These are phyloP conservation scores for Taxillus chinensis DNA, from an alignment of 164 flowering plant species.

Conservation along the genomic window DNA sequence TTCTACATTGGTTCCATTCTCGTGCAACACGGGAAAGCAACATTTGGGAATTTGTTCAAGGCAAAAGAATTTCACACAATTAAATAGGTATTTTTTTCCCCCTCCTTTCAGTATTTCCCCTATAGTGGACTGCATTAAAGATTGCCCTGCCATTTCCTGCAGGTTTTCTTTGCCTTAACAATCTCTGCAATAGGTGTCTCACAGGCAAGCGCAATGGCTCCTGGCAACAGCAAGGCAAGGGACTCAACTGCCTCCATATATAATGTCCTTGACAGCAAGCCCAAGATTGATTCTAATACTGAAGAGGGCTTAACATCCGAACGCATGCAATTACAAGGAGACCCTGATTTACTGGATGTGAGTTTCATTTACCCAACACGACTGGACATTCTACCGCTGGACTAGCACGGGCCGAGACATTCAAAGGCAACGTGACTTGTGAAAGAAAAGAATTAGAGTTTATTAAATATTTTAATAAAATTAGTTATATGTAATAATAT, in stretches of 20 bases:
- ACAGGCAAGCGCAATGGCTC: slow-evolving; percentile 18
- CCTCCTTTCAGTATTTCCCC: no score
- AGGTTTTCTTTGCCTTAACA: slow-evolving; percentile 22
- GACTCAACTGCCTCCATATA: slow-evolving; percentile 17
- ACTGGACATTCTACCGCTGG: no score
- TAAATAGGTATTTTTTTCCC: no score
- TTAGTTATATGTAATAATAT: no score
- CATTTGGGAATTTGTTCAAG: background rate
- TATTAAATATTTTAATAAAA: no score
- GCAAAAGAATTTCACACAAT: background rate
- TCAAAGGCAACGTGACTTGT: no score
- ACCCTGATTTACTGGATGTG: slow-evolving; percentile 16
- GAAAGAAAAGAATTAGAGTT: no score
- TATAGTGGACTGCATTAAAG: no score
- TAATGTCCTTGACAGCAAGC: slow-evolving; percentile 16
- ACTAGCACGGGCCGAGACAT: no score
- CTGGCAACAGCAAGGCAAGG: slow-evolving; percentile 19
- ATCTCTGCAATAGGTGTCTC: slow-evolving; percentile 14
- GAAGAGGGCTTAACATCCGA: slow-evolving; percentile 12
- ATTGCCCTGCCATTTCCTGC: background rate
- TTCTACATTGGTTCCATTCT: slow-evolving; percentile 18
- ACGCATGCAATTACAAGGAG: slow-evolving; percentile 13
- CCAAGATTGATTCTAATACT: slow-evolving; percentile 17
- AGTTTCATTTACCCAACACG: slow-evolving; percentile 22
- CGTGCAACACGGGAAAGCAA: slow-evolving; percentile 3